A percentile compares a stretch with the other conserved stretches of the same genome.
Conservation (phyloP, 2,329 filamentous ascomycete species). For the Phyllosticta paracitricarpa region DNA sequence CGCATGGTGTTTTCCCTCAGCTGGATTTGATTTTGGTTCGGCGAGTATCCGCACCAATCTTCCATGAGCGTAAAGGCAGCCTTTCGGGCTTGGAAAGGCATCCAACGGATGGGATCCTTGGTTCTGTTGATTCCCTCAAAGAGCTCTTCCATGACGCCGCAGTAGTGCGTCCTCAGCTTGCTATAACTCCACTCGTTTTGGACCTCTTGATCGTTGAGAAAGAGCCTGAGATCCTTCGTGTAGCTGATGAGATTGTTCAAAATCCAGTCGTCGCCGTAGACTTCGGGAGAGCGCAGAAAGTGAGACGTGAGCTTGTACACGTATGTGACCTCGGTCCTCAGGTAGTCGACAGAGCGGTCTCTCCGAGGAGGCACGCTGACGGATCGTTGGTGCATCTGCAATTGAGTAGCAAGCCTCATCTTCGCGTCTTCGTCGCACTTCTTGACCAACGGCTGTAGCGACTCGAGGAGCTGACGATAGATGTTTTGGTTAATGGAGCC, state of each 20-base stretch:
- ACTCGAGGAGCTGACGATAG: slow-evolving; percentile 82
- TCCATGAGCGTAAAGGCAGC: slow-evolving; percentile 96
- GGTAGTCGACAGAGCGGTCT: slow-evolving; percentile 72
- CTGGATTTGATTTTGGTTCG: slow-evolving; percentile 74
- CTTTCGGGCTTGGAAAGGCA: slow-evolving; percentile 93
- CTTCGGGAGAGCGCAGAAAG: slow-evolving; percentile 68
- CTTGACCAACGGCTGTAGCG: slow-evolving; percentile 74
- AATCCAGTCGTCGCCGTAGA: slow-evolving; percentile 83
- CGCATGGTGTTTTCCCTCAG: slow-evolving; percentile 80
- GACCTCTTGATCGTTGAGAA: slow-evolving; percentile 88
- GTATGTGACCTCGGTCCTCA: slow-evolving; percentile 90
- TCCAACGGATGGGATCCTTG: slow-evolving; percentile 80
- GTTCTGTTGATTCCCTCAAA: slow-evolving; percentile 86
- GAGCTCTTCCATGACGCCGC: slow-evolving; percentile 82
- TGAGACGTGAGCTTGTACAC: slow-evolving; percentile 91
- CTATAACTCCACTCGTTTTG: slow-evolving; percentile 94
- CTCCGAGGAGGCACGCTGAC: slow-evolving; percentile 70
- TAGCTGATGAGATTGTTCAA: slow-evolving; percentile 81
- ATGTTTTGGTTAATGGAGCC: slow-evolving; percentile 93
- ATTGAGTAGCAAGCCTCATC: slow-evolving; percentile 47
- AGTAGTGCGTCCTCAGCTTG: slow-evolving; percentile 84
- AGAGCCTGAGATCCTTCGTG: slow-evolving; percentile 84
- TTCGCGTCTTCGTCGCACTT: slow-evolving; percentile 84
- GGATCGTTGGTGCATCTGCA: slow-evolving; percentile 60
- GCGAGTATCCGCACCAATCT: slow-evolving; percentile 96